Evolutionary conservation across 257 asterid species (phyloP).

Genomic region (Nyctanthes arbortristis): DNA sequence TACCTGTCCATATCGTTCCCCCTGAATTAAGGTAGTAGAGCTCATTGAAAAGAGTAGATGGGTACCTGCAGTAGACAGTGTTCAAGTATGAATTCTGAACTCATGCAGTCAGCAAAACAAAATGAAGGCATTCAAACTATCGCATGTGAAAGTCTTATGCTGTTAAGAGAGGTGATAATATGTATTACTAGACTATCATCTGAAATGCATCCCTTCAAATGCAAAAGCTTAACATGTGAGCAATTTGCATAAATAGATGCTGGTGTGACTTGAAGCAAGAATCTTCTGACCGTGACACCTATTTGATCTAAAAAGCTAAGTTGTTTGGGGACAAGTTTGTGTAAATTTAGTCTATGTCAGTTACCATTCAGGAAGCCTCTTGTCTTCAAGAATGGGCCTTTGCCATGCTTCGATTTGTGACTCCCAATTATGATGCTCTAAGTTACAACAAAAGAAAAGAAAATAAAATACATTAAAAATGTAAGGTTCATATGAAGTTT

Average conservation of each 20-base stretch:
- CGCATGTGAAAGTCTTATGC: not conserved
- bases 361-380: slow-evolving; percentile 91
- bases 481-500: slow-evolving; percentile 2
- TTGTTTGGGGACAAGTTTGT: not conserved
- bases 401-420: slow-evolving; percentile 94
- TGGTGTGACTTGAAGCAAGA: not conserved
- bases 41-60: slow-evolving; percentile 89
- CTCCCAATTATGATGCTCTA: slow-evolving; percentile 81
- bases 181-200: too few relatives aligned
- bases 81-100: slow-evolving; percentile 25
- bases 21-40: slow-evolving; percentile 92
- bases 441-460: slow-evolving; percentile 9
- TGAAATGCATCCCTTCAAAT: too few relatives aligned
- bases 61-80: slow-evolving; percentile 66
- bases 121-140: slow-evolving; percentile 10
- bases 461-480: not conserved
- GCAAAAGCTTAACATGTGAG: not conserved
- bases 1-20: slow-evolving; percentile 99
- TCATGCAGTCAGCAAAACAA: slow-evolving; percentile 18
- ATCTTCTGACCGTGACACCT: not conserved
- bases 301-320: not conserved
- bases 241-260: not conserved
- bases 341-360: not conserved
- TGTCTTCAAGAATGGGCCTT: slow-evolving; percentile 85
- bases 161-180: not conserved